Base-by-base conservation (phyloP, 2,329 filamentous ascomycete genomes). In the Tolypocladium guangdongense region DNA sequence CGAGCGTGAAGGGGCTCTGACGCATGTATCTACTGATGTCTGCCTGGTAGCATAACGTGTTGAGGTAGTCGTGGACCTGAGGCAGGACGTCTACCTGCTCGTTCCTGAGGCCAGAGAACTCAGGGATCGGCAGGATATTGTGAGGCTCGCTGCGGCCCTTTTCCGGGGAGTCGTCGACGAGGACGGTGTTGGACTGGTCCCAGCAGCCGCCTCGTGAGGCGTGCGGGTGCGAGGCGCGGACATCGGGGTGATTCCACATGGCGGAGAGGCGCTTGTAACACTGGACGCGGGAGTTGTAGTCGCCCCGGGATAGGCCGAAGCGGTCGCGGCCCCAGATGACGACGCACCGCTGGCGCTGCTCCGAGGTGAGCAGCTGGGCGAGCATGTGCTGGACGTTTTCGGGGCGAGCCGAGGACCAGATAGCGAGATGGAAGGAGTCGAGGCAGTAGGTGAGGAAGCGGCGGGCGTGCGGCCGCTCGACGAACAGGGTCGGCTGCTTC, bases 321-420 rank as follows among this genome's bases (percentile, higher is more conserved):
- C 78, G 80, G 62, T 95, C 86, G 33, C 93, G 83, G 7, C 77
- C 86, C 90, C 91, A 96, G 52, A 85, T 71, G 20, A 84, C 86
- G 33, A 88, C 75, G 20, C 95, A 75, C 27, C 74, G 68, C 0
- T 68, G 54, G 35, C 73, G 74, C 59, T 86, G 76, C 1, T 75
- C 64, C 0, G 71, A 67, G 0, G 76, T 72, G 54, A 96, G 77
- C 0, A 95, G 77, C 49, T 80, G 72, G 3, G 73, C 69, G 56
- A 88, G 81, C 76, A 95, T 88, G 37, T 71, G 71, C 10, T 69
- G 59, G 16, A 96, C 89, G 58, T 93, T 96, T 1, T 78, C 68
- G 0, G 84, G 84, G 22, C 78, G 80, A 0, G 92, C 90, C 7
- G 89, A 95, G 1, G 92, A 95, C 90, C 92, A 99, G 54, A 97